Evolutionary conservation across 139 green algal species (phyloP).

Genomic region (Coelastrella sp.): DNA sequence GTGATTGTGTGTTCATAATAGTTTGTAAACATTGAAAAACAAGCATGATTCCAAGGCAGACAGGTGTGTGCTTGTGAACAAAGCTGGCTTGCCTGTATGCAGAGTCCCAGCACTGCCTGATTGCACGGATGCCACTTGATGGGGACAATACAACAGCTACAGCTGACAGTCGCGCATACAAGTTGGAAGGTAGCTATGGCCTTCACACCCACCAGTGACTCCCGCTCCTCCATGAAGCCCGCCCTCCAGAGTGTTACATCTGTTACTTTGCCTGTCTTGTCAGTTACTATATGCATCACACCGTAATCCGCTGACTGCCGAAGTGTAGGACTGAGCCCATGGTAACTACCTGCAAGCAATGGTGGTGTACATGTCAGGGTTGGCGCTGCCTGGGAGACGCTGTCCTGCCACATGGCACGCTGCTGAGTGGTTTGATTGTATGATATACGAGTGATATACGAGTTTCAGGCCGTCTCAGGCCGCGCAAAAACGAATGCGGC

Average conservation of each 20-base stretch:
- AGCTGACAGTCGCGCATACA: too few relatives aligned
- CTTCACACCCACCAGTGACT: conserved; percentile 44
- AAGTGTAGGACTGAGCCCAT: conserved; percentile 11
- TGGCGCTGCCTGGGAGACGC: not conserved
- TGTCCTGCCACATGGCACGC: not conserved
- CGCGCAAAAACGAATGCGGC: too few relatives aligned
- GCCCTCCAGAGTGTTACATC: conserved; percentile 44
- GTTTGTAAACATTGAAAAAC: too few relatives aligned
- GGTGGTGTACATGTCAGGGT: not conserved
- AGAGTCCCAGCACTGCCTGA: too few relatives aligned
- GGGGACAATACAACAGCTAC: conserved; percentile 9
- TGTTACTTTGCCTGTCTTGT: conserved; percentile 41
- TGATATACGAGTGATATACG: too few relatives aligned
- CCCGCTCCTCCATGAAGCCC: conserved; percentile 40
- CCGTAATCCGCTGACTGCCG: conserved; percentile 32
- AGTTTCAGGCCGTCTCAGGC: too few relatives aligned
- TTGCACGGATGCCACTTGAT: too few relatives aligned
- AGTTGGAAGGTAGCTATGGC: too few relatives aligned
- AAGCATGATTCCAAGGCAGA: too few relatives aligned
- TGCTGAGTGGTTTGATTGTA: not conserved
- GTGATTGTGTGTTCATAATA: too few relatives aligned
- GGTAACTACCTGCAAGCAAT: conserved; percentile 41
- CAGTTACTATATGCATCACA: conserved; percentile 14
- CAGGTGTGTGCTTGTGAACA: too few relatives aligned
- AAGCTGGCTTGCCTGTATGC: too few relatives aligned